Evolutionary conservation across 2,329 filamentous ascomycete species (phyloP), one percentile per base, ranked within the genome.

Genomic region (Neonectria neomacrospora): DNA sequence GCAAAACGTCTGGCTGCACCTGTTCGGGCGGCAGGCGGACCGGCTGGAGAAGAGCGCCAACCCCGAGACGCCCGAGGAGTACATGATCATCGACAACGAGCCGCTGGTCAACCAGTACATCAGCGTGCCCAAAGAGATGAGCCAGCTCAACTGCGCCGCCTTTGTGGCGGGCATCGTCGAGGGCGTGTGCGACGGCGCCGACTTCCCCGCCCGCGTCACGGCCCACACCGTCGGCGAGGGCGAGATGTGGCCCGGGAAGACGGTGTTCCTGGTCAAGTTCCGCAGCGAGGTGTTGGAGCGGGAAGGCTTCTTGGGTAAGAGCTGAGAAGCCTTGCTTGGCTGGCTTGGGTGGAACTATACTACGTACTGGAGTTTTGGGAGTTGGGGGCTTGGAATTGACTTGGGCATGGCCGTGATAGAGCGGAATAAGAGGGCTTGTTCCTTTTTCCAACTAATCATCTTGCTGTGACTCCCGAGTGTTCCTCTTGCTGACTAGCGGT

Each of bases 31-130:
- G 1, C 90, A 94, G 59, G 96, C 96, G 28, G 95, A 98, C 80
- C 91, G 93, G 18, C 89, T 99, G 62, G 96, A 99, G 81, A 94
- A 96, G 80, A 93, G 90, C 63, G 89, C 89, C 57, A 90, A 92
- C 73, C 90, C 92, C 9, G 88, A 90, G 56, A 95, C 94, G 55
- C 90, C 93, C 9, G 93, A 96, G 72, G 95, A 98, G 82, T 99
- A 98, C 84, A 98, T 99, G 95, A 96, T 99, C 73, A 93, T 94
- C 73, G 96, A 99, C 81, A 98, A 99, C 80, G 96, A 98, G 77
- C 96, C 96, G 22, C 85, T 98, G 54, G 95, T 98, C 41, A 98
- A 97, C 80, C 90, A 91, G 66, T 98, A 96, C 81, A 91, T 99
- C 75, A 93, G 90, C 73, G 91, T 98, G 56, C 96, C 96, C 16